A percentile compares a stretch with the other conserved stretches of the same genome.
These are phyloP conservation scores for Hypoxylon sp. DNA, from an alignment of 2,329 filamentous ascomycete species.

Conservation along the genomic window DNA sequence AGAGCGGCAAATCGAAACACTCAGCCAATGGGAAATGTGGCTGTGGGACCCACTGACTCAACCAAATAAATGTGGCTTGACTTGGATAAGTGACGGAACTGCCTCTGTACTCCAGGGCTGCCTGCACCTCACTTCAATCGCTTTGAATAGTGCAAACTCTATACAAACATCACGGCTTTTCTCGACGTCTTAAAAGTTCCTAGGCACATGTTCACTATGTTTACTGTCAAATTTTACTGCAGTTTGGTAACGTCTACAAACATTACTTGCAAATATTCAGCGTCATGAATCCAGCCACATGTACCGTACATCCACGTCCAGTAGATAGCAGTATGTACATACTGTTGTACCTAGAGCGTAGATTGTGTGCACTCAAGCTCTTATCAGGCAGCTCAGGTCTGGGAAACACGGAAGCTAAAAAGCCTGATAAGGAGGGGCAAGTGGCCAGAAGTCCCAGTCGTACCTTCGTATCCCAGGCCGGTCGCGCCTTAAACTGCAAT, in stretches of 20 bases:
- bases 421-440: slow-evolving; percentile 21
- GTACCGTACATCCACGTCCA: not conserved
- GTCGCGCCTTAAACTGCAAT: slow-evolving; percentile 8
- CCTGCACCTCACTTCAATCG: not conserved
- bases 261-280: not conserved
- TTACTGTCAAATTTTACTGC: not conserved
- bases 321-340: not conserved
- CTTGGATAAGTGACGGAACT: not conserved
- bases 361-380: too few relatives aligned
- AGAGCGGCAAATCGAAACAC: not conserved
- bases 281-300: not conserved
- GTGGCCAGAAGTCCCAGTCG: not conserved
- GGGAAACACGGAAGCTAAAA: not conserved
- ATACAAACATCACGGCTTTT: not conserved
- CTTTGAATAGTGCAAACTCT: not conserved
- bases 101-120: not conserved
- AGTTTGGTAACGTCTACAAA: not conserved
- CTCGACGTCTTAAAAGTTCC: not conserved
- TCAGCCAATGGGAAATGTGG: not conserved
- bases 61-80: not conserved
- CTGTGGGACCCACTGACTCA: not conserved
- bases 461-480: slow-evolving; percentile 8
- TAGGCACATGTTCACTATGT: not conserved
- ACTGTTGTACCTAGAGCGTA: not conserved
- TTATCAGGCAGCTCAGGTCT: not conserved